These are phyloP conservation scores for Botrytis pseudocinerea DNA, from an alignment of 2,329 filamentous ascomycete species.

Conservation along the genomic window DNA sequence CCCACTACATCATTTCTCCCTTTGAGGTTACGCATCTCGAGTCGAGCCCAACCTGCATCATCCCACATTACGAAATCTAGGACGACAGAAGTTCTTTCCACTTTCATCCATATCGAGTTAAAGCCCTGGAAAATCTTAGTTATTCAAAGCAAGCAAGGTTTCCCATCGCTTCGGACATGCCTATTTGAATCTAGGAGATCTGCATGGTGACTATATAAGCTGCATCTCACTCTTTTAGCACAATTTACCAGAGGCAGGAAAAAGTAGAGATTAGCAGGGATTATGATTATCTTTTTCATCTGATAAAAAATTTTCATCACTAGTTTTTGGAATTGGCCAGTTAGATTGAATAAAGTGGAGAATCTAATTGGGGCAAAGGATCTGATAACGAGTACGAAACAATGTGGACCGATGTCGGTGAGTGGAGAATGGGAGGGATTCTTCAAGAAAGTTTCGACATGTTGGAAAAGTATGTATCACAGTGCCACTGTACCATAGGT, in stretches of 20 bases:
- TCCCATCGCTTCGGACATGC: slow-evolving; percentile 11
- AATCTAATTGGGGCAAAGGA: not conserved
- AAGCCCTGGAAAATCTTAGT: slow-evolving; percentile 3
- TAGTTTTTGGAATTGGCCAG: not conserved
- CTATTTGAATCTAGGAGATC: slow-evolving; percentile 15
- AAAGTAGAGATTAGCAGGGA: slow-evolving; percentile 2
- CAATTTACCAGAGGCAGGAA: not conserved
- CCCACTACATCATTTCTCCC: not conserved
- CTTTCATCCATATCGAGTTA: slow-evolving; percentile 6
- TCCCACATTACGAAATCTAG: slow-evolving; percentile 12
- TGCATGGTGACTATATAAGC: not conserved
- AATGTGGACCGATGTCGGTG: slow-evolving; percentile 17
- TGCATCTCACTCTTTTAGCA: not conserved
- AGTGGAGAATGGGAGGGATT: slow-evolving; percentile 1
- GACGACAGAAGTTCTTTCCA: not conserved
- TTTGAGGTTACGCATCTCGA: slow-evolving; percentile 12
- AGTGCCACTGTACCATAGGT: not conserved
- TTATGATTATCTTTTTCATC: slow-evolving; percentile 25
- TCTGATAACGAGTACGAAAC: slow-evolving; percentile 21
- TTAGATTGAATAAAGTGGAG: not conserved
- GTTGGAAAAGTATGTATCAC: not conserved
- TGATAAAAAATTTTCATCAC: slow-evolving; percentile 22
- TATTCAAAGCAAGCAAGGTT: not conserved
- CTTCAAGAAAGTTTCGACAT: not conserved
- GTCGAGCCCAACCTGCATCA: slow-evolving; percentile 9